Evolutionary conservation across 805 yeast genomes (phyloP).

Genomic region (Scheffersomyces coipomensis): DNA sequence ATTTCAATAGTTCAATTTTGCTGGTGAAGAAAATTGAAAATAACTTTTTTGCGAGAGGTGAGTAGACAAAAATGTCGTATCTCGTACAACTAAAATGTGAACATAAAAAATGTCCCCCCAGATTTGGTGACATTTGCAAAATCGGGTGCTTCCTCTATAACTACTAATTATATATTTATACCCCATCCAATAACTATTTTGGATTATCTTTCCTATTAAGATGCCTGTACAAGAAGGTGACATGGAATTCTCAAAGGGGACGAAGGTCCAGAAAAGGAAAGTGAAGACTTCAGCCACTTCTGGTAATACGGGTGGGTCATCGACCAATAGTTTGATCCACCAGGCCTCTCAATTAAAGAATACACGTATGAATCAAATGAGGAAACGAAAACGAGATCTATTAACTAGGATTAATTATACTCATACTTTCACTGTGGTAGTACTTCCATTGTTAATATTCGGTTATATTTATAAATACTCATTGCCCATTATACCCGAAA

Average conservation of each 20-base stretch:
- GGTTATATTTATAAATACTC: constrained; percentile 20
- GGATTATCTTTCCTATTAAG: too few species aligned
- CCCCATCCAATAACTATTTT: too few species aligned
- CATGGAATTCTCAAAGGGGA: background rate
- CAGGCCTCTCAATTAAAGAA: constrained; percentile 25
- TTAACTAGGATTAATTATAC: constrained; percentile 35
- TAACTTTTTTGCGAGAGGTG: too few species aligned
- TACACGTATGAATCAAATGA: constrained; percentile 32
- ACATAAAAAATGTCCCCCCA: too few species aligned
- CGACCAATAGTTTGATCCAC: constrained; percentile 11
- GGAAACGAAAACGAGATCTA: constrained; percentile 33
- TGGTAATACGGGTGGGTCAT: background rate
- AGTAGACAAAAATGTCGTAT: too few species aligned
- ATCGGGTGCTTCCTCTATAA: too few species aligned
- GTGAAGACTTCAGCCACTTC: constrained; percentile 7
- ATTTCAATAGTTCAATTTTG: too few species aligned
- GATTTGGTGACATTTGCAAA: too few species aligned
- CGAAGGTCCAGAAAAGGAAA: constrained; percentile 21
- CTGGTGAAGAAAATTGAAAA: too few species aligned
- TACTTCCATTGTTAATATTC: constrained; percentile 31
- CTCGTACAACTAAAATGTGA: too few species aligned
- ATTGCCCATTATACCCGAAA: constrained; percentile 23
- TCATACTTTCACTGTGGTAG: constrained; percentile 28
- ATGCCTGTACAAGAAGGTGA: background rate
- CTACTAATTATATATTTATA: too few species aligned